Base-by-base conservation (phyloP, 257 asterid genomes). In the Cynanchum wilfordii region DNA sequence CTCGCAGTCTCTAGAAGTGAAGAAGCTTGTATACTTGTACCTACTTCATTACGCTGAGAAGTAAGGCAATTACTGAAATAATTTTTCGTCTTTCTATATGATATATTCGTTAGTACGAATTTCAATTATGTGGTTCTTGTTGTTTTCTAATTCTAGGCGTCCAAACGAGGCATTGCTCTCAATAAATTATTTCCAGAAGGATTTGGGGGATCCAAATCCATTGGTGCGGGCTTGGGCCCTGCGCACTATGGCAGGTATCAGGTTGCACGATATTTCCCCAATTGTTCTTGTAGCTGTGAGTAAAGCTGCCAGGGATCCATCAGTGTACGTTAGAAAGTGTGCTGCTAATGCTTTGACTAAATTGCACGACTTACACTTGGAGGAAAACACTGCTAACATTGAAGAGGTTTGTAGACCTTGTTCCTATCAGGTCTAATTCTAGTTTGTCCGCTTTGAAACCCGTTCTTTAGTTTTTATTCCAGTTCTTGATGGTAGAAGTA, bases 161-260 rank as follows among this genome's bases (percentile, higher is more conserved):
- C 98, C 99, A 9, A 89, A 85, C 24, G 99, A 95, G 83, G 82
- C 95, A 47, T 73, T 95, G 87, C 85, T 95, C 76, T 95, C 99
- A 7, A 95, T 95, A 82, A 91, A 95, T 80, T 90, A 66, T 86
- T 95, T 95, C 76, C 99, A 95, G 87, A 95, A 92, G 90, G 98
- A 95, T 86, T 82, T 91, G 80, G 98, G 96, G 71, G 98, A 95
- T 79, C 83, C 93, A 3, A 92, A 95, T 76, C 96, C 99, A 29
- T 78, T 95, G 82, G 99, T 92, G 76, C 80, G 99, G 83, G 99
- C 98, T 15, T 83, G 93, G 91, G 97, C 99, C 6, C 95, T 91
- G 63, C 97, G 99, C 27, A 88, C 99, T 50, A 89, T 94, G 98
- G 99, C 99, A 33, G 99, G 99, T 71, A 95, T 95, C 62, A 96